Conservation (phyloP, 139 green algal species). For the Astrephomene gubernaculifera region DNA sequence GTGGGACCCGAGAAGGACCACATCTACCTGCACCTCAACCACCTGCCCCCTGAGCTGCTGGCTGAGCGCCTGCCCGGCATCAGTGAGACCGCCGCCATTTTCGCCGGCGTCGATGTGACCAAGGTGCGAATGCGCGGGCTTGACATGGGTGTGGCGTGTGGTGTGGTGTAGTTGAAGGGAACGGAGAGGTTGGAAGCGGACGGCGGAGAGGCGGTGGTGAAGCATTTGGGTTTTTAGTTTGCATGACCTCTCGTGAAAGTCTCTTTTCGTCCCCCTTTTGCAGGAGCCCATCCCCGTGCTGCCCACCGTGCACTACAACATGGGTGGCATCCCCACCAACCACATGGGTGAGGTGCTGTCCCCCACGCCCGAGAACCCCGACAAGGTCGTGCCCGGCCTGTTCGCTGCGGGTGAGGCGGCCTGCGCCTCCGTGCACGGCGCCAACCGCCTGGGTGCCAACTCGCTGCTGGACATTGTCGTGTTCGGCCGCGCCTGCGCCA, state of each 20-base stretch:
- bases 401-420: conserved; percentile 95
- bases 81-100: conserved; percentile 98
- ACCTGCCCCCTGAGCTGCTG: conserved; percentile 96
- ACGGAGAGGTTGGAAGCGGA: not conserved
- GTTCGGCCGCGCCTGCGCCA: conserved; percentile 96
- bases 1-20: conserved; percentile 91
- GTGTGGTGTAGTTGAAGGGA: not conserved
- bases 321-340: conserved; percentile 99
- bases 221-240: not conserved
- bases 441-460: conserved; percentile 99
- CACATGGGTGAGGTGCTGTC: conserved; percentile 79
- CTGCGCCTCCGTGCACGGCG: conserved; percentile 95
- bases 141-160: not conserved
- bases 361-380: conserved; percentile 23
- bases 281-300: conserved; percentile 97
- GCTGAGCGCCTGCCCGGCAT: conserved; percentile 98
- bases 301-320: conserved; percentile 99
- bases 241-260: not conserved
- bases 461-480: conserved; percentile 99
- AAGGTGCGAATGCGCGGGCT: conserved; percentile 82
- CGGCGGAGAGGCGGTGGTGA: not conserved
- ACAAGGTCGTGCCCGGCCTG: conserved; percentile 90
- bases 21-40: conserved; percentile 99
- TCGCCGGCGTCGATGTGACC: conserved; percentile 97
- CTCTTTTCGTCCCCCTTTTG: not conserved